Conservation (phyloP, 1,139 yeast genomes). For the Meyerozyma elateridarum region DNA sequence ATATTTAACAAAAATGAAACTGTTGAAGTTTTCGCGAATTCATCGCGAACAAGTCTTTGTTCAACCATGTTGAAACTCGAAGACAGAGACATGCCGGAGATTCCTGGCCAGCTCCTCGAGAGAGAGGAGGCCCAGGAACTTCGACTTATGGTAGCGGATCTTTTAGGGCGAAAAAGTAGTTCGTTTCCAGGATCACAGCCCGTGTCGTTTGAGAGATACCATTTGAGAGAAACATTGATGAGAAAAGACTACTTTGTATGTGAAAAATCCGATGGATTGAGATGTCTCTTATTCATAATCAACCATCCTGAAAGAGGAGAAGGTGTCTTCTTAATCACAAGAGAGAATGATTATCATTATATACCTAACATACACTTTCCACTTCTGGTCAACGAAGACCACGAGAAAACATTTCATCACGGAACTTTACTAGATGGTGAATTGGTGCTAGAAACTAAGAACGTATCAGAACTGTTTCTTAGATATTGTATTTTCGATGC, state of each 20-base stretch:
- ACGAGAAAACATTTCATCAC: conserved; percentile 59
- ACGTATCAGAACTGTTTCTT: conserved; percentile 44
- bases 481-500: conserved; percentile 90
- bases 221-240: conserved; percentile 58
- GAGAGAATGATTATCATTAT: conserved; percentile 82
- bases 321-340: conserved; percentile 70
- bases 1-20: too few relatives aligned
- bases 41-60: conserved; percentile 1
- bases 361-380: conserved; percentile 88
- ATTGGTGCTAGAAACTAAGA: conserved; percentile 56
- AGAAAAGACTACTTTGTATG: conserved; percentile 75
- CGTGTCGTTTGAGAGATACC: conserved; percentile 77
- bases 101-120: conserved; percentile 79
- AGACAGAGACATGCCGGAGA: conserved; percentile 68
- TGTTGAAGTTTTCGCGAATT: too few relatives aligned
- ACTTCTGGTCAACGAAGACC: conserved; percentile 42
- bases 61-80: conserved; percentile 32
- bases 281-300: conserved; percentile 67
- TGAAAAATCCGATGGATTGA: conserved; percentile 91
- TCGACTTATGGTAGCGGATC: conserved; percentile 62
- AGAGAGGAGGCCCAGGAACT: conserved; percentile 66
- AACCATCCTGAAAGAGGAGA: conserved; percentile 72
- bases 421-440: conserved; percentile 95
- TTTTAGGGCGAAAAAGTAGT: conserved; percentile 50
- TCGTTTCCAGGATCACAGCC: conserved; percentile 92